Evolutionary conservation across 139 green algal species (phyloP).

Genomic region (Micractinium conductrix): DNA sequence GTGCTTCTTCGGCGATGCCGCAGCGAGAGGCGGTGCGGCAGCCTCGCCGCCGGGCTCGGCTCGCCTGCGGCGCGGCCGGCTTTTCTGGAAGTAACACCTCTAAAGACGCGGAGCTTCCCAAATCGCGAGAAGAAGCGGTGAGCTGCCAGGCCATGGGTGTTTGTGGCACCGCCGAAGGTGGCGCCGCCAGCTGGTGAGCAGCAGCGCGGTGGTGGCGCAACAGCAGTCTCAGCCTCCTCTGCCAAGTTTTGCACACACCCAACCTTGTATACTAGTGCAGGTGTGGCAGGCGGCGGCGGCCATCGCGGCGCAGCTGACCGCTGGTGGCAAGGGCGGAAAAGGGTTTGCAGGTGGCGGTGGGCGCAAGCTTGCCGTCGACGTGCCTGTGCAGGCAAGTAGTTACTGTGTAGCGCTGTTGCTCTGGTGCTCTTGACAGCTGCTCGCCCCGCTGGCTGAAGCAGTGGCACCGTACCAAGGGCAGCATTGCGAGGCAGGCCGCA

Average conservation of each 20-base stretch:
- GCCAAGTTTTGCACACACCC: neutral
- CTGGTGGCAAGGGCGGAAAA: constrained; percentile 26
- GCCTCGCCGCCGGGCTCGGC: too few relatives aligned
- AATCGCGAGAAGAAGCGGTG: constrained; percentile 15
- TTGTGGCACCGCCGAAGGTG: neutral
- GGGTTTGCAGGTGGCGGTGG: constrained; percentile 22
- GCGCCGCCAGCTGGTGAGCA: too few relatives aligned
- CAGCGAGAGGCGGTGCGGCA: too few relatives aligned
- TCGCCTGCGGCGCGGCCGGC: neutral
- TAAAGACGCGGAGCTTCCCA: neutral
- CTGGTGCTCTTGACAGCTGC: too few relatives aligned
- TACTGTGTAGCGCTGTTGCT: too few relatives aligned
- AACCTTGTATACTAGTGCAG: neutral
- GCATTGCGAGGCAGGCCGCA: too few relatives aligned
- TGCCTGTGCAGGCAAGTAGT: constrained; percentile 36
- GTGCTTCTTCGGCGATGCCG: too few relatives aligned
- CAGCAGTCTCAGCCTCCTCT: too few relatives aligned
- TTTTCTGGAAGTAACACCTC: neutral
- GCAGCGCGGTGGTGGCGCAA: neutral
- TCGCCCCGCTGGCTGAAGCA: too few relatives aligned
- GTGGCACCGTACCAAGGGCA: too few relatives aligned
- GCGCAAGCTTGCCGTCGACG: constrained; percentile 33
- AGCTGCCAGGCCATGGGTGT: too few relatives aligned
- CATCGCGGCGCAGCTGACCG: constrained; percentile 17
- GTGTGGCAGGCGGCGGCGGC: constrained; percentile 27